Conservation (phyloP, 768 basidiomycete genomes). For the Pleurotus platypus region DNA sequence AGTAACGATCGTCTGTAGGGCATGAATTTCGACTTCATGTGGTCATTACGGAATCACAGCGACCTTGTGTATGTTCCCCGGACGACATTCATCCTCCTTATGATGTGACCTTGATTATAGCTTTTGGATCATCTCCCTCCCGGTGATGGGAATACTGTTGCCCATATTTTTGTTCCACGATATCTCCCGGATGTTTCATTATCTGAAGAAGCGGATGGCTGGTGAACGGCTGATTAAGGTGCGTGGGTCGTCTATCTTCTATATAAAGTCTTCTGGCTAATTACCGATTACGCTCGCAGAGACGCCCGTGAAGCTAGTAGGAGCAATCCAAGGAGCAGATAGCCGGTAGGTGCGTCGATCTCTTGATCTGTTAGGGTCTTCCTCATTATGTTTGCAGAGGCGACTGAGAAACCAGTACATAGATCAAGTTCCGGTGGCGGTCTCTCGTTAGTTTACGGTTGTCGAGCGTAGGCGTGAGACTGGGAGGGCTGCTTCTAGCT, state of each 20-base stretch:
- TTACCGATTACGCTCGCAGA: too few species aligned
- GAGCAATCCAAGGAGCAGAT: too few species aligned
- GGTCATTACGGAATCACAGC: slow-evolving; percentile 40
- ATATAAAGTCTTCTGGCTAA: too few species aligned
- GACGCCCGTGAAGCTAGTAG: too few species aligned
- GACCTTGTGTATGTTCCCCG: slow-evolving; percentile 40
- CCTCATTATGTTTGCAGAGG: too few species aligned
- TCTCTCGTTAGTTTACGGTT: too few species aligned
- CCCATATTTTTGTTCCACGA: slow-evolving; percentile 54
- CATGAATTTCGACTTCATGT: slow-evolving; percentile 61
- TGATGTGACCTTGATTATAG: slow-evolving; percentile 23
- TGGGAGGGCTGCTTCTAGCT: too few species aligned
- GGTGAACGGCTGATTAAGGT: slow-evolving; percentile 3
- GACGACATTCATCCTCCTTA: background rate
- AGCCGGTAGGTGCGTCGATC: too few species aligned
- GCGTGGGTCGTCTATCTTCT: background rate
- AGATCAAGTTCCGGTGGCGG: too few species aligned
- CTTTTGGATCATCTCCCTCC: slow-evolving; percentile 66
- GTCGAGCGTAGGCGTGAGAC: too few species aligned
- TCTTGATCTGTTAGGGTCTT: too few species aligned
- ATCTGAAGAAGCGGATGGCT: slow-evolving; percentile 38
- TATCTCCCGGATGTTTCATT: slow-evolving; percentile 40
- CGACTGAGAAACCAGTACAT: too few species aligned
- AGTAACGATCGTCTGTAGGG: slow-evolving; percentile 32
- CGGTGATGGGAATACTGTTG: slow-evolving; percentile 50